These are phyloP conservation scores for Chlorella sp. DNA, from an alignment of 139 green algal genomes.

Conservation along the genomic window DNA sequence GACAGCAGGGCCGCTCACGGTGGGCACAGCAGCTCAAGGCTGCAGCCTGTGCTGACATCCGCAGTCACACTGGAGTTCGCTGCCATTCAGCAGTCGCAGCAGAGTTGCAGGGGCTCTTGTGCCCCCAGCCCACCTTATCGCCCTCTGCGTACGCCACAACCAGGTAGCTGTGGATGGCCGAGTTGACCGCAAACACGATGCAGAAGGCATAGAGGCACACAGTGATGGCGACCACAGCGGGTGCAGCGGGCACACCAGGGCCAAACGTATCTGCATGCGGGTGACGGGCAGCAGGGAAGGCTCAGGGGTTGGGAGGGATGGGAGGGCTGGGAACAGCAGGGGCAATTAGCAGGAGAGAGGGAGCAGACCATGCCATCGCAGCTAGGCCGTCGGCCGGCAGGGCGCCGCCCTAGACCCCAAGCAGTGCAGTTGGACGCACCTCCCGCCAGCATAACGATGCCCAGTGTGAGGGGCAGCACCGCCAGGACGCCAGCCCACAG, in stretches of 20 bases:
- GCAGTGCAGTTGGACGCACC: too few relatives aligned
- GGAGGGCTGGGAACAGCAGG: background rate
- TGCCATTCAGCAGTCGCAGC: too few relatives aligned
- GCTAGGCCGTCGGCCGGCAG: background rate
- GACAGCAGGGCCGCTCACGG: too few relatives aligned
- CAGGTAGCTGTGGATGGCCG: conserved; percentile 83
- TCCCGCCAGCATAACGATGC: conserved; percentile 57
- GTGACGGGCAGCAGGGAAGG: too few relatives aligned
- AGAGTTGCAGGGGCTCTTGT: too few relatives aligned
- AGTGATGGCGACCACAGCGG: conserved; percentile 39
- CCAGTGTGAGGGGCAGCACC: conserved; percentile 59
- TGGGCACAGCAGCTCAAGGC: too few relatives aligned
- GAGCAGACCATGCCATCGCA: background rate
- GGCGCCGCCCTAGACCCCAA: too few relatives aligned
- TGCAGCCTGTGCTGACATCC: too few relatives aligned
- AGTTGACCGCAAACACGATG: conserved; percentile 89
- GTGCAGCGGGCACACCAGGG: background rate
- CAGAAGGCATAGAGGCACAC: conserved; percentile 72
- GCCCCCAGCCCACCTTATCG: conserved; percentile 53
- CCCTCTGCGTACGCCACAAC: conserved; percentile 79
- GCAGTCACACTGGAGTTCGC: too few relatives aligned
- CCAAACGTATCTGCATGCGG: conserved; percentile 52
- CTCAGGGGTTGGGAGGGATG: background rate
- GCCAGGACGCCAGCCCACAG: conserved; percentile 75
- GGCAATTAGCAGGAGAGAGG: background rate